phyloP scores from a whole-genome alignment of 257 asterid genomes.

The Salvia miltiorrhiza region DNA sequence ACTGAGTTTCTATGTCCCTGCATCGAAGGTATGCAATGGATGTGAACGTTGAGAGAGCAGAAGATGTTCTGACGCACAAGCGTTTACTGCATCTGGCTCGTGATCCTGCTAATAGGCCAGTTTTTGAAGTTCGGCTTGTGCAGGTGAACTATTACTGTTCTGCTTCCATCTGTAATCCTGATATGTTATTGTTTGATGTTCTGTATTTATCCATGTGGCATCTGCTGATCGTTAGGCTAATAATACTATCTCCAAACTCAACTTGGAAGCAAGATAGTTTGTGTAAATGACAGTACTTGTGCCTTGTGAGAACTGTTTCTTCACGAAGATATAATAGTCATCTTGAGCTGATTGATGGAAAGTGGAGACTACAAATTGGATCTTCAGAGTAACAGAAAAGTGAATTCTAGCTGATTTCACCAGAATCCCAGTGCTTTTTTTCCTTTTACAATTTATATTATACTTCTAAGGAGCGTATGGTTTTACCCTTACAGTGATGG shows the following conservation, averaged over 20 bases:
- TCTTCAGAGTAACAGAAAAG: slow-evolving; percentile 1
- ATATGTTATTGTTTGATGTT: neutral
- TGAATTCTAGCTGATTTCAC: neutral
- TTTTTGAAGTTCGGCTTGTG: slow-evolving; percentile 87
- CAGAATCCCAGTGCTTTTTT: neutral
- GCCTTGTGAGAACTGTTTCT: neutral
- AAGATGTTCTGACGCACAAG: slow-evolving; percentile 91
- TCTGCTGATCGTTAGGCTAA: neutral
- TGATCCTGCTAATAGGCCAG: slow-evolving; percentile 91
- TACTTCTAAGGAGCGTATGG: neutral
- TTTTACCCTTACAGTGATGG: neutral
- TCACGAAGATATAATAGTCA: neutral
- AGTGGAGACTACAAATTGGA: neutral
- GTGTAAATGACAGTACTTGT: neutral
- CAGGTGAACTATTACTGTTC: slow-evolving; percentile 51
- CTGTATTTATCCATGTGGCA: neutral
- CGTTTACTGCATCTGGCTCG: slow-evolving; percentile 74
- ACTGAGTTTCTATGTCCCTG: slow-evolving; percentile 25
- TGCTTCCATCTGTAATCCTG: neutral
- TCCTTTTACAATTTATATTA: neutral
- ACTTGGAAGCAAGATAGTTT: slow-evolving; percentile 4
- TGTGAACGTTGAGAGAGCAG: slow-evolving; percentile 94
- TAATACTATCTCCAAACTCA: neutral
- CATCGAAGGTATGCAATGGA: slow-evolving; percentile 84
- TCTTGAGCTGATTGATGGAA: slow-evolving; percentile 15